Evolutionary conservation across 1,284 basidiomycete genomes (phyloP).

Genomic region (Cryptococcus sp.): DNA sequence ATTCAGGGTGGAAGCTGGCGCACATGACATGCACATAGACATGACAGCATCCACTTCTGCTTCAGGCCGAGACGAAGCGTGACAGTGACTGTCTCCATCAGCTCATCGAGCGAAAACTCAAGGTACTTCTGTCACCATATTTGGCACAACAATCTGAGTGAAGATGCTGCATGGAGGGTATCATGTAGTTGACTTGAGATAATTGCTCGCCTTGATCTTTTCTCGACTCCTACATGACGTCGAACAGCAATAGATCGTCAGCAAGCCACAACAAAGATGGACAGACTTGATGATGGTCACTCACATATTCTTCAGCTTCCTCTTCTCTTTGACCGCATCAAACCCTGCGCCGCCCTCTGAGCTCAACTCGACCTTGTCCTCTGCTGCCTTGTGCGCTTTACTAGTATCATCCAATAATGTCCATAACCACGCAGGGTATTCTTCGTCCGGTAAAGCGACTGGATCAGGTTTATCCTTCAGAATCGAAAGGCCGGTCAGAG

Average conservation of each 20-base stretch:
- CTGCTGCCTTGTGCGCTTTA: slow-evolving; percentile 18
- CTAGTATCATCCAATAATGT: slow-evolving; percentile 59
- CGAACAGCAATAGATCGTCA: background rate
- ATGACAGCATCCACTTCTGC: no score
- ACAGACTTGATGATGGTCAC: slow-evolving; percentile 12
- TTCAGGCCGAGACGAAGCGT: no score
- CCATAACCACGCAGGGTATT: slow-evolving; percentile 92
- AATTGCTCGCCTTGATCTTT: slow-evolving; percentile 51
- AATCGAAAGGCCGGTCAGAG: slow-evolving; percentile 75
- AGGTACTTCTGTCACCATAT: no score
- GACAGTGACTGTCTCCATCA: no score
- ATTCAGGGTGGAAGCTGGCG: slow-evolving; percentile 44
- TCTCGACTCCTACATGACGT: slow-evolving; percentile 39
- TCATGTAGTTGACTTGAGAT: slow-evolving; percentile 42
- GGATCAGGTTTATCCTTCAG: slow-evolving; percentile 81
- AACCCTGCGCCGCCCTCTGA: slow-evolving; percentile 26
- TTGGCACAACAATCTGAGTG: no score
- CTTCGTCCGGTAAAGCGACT: slow-evolving; percentile 74
- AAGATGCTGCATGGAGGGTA: background rate
- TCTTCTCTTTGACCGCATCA: slow-evolving; percentile 45
- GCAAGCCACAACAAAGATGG: background rate
- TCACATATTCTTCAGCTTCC: slow-evolving; percentile 45
- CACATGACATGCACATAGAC: slow-evolving; percentile 10
- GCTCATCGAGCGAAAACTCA: no score
- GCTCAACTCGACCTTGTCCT: slow-evolving; percentile 17